Evolutionary conservation across 1,284 basidiomycete species (phyloP), one percentile per base, ranked within the genome.

Genomic region (Malassezia cuniculi): DNA sequence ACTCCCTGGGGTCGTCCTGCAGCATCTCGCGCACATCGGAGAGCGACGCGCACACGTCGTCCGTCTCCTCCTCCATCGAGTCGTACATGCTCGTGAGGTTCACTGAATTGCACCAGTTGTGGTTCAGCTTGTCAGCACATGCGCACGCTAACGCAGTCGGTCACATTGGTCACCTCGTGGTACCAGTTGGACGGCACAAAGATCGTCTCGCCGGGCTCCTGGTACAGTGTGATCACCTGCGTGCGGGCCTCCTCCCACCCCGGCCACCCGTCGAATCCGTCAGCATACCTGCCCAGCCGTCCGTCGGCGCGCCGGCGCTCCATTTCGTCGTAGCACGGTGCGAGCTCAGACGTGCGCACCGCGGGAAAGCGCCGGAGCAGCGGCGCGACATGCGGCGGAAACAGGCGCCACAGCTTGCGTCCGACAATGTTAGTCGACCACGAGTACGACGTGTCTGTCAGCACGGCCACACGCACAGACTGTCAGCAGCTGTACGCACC

Each of bases 341-440:
- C 56, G 44, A 66, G 52, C 21, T 57, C 44, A 1, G 61, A 60
- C 2, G 63, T 66, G 2, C 32, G 20, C 0, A 43, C 30, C 0
- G 47, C 50, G 9, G 60, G 60, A 41, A 69, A 50, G 5, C 50
- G 54, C 1, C 59, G 57, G 8, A 72, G 44, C 15, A 51, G 30
- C 8, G 57, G 51, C 1, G 69, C 54, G 9, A 53, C 42, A 0
- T 51, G 54, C 0, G 75, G 75, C 6, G 72, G 71, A 41, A 75
- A 74, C 4, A 77, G 54, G 58, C 69, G 70, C 75, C 75, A 77
- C 6, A 66, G 39, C 48, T 77, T 77, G 6, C 69, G 54, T 0
- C 75, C 75, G 12, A 71, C 65, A 5, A 76, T 55, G 51, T 77
- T 76, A 3, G 74, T 73, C 5, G 71, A 73, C 72, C 75, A 76